Conservation (phyloP, 2,329 filamentous ascomycete species). For the Cladosporium sp. region DNA sequence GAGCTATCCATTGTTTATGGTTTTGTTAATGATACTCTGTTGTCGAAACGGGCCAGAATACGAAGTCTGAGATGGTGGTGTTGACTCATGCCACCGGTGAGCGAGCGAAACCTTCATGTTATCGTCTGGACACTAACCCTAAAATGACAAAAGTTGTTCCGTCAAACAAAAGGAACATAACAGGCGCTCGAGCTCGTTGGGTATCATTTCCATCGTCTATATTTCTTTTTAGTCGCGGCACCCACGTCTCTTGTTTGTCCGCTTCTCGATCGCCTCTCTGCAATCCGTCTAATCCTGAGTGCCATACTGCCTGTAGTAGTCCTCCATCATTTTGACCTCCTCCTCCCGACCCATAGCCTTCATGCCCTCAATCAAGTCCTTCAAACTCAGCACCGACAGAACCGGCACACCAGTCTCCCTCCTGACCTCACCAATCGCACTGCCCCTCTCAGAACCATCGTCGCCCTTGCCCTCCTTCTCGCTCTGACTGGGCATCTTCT, state of each 20-base stretch:
- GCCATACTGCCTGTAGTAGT: conserved; percentile 59
- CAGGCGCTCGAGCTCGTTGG: neutral
- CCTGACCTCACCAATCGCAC: conserved; percentile 82
- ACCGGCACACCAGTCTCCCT: conserved; percentile 83
- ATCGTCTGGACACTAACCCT: neutral
- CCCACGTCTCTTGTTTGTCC: neutral
- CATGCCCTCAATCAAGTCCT: conserved; percentile 65
- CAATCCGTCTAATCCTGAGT: conserved; percentile 12
- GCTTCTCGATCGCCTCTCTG: too few species aligned
- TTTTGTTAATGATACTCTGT: neutral
- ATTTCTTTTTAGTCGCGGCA: neutral
- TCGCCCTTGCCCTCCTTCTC: conserved; percentile 51
- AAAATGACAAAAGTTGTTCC: neutral
- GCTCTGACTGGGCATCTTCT: conserved; percentile 66
- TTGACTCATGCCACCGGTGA: neutral
- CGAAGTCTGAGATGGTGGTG: neutral
- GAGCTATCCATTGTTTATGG: neutral
- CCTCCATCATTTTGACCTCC: conserved; percentile 62
- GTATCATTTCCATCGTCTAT: conserved; percentile 12
- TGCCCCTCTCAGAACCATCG: conserved; percentile 68
- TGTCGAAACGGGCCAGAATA: neutral
- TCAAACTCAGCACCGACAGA: conserved; percentile 76
- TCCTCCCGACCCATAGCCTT: conserved; percentile 46
- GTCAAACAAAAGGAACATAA: neutral
- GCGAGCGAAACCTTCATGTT: neutral